Evolutionary conservation across 805 yeast species (phyloP).

Genomic region (Cyberlindnera americana): DNA sequence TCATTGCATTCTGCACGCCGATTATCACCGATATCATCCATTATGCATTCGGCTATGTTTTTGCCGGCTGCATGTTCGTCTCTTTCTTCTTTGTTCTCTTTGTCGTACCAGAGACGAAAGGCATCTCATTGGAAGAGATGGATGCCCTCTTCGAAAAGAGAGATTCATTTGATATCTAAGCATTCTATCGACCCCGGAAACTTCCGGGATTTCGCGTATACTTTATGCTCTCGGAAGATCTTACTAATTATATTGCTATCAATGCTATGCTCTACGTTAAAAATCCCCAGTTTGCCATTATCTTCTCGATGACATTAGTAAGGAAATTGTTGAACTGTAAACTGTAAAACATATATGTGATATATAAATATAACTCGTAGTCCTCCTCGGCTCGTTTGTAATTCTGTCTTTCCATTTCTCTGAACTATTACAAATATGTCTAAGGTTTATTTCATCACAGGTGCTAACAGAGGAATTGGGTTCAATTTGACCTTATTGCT

Average conservation of each 20-base stretch:
- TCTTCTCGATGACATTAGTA: no score
- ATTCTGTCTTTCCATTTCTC: no score
- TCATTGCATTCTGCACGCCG: slow-evolving; percentile 62
- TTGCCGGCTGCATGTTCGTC: slow-evolving; percentile 44
- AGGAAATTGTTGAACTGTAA: no score
- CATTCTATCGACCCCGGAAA: no score
- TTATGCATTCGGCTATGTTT: slow-evolving; percentile 58
- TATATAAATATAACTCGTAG: no score
- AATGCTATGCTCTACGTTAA: no score
- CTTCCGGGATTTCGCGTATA: no score
- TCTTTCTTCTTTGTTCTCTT: slow-evolving; percentile 45
- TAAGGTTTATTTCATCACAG: slow-evolving; percentile 7
- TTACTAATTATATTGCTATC: no score
- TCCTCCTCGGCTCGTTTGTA: no score
- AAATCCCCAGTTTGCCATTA: no score
- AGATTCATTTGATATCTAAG: slow-evolving; percentile 3
- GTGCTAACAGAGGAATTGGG: slow-evolving; percentile 16
- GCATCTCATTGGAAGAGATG: slow-evolving; percentile 75
- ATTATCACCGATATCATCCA: slow-evolving; percentile 52
- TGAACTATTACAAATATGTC: neutral
- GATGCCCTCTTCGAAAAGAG: slow-evolving; percentile 49
- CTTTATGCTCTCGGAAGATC: no score
- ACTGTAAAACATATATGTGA: no score
- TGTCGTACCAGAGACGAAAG: slow-evolving; percentile 76
- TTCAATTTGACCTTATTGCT: slow-evolving; percentile 1